phyloP scores from a whole-genome alignment of 2,329 filamentous ascomycete species.

The Hymenoscyphus scutula region DNA sequence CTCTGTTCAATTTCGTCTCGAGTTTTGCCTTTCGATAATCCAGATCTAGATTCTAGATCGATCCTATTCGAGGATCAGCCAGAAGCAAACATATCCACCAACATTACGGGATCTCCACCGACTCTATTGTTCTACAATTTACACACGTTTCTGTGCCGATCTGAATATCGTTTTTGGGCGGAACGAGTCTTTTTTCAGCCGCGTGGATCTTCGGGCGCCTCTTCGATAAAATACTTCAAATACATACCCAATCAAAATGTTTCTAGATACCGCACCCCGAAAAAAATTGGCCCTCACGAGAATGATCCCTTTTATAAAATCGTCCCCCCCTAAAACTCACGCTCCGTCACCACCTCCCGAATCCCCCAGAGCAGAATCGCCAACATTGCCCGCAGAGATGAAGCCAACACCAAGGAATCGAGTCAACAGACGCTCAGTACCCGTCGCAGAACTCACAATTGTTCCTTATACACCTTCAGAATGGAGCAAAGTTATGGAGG shows the following conservation, averaged over 20 bases:
- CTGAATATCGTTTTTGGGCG: neutral
- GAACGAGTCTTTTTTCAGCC: neutral
- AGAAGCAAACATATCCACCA: neutral
- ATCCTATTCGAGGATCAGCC: neutral
- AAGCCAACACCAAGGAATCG: constrained; percentile 9
- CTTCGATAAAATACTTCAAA: constrained; percentile 8
- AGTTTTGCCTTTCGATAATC: neutral
- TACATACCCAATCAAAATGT: neutral
- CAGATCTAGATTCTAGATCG: neutral
- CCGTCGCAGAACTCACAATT: constrained; percentile 24
- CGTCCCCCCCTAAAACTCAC: constrained; percentile 13
- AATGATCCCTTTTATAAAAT: constrained; percentile 26
- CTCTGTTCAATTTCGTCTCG: neutral
- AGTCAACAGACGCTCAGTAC: constrained; percentile 18
- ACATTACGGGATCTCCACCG: neutral
- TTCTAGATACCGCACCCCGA: constrained; percentile 10
- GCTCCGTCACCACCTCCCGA: constrained; percentile 7
- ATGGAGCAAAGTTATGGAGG: constrained; percentile 33
- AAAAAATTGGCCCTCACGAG: constrained; percentile 17
- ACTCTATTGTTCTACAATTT: neutral
- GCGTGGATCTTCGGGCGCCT: neutral
- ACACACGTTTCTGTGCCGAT: constrained; percentile 2
- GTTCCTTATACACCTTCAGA: constrained; percentile 31
- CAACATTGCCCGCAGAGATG: constrained; percentile 12
- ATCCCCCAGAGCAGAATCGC: constrained; percentile 12